Evolutionary conservation across 208 protist genomes (phyloP).

Genomic region (Naegleria fowleri): DNA sequence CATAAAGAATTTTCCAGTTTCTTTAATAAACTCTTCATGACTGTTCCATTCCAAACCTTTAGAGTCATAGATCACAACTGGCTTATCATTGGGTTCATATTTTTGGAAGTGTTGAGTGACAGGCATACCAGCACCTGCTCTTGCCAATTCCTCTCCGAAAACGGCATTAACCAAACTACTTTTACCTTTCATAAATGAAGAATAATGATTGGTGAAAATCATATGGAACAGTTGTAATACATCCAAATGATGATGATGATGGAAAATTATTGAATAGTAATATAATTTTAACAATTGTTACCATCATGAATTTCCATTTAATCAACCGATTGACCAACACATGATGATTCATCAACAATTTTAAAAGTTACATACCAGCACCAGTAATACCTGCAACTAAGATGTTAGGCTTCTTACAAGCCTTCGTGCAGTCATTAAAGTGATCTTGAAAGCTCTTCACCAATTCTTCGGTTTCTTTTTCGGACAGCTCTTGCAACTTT

Average conservation of each 20-base stretch:
- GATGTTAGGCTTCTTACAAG: slow-evolving; percentile 30
- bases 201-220: no score
- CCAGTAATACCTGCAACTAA: slow-evolving; percentile 27
- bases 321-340: no score
- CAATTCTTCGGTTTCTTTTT: slow-evolving; percentile 17
- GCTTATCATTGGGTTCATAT: background rate
- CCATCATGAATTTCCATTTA: no score
- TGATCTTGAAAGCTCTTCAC: slow-evolving; percentile 22
- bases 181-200: background rate
- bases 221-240: no score
- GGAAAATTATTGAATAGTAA: no score
- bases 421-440: slow-evolving; percentile 16
- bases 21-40: slow-evolving; percentile 23
- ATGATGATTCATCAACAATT: no score
- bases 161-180: slow-evolving; percentile 17
- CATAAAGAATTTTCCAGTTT: slow-evolving; percentile 27
- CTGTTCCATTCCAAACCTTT: slow-evolving; percentile 18
- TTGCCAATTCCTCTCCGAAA: slow-evolving; percentile 20
- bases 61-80: slow-evolving; percentile 21
- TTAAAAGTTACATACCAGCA: background rate
- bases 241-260: no score
- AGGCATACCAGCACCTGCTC: slow-evolving; percentile 13
- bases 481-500: background rate
- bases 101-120: slow-evolving; percentile 30
- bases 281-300: no score